Evolutionary conservation across 2,329 filamentous ascomycete species (phyloP).

Genomic region (Bipolaris sorokiniana): DNA sequence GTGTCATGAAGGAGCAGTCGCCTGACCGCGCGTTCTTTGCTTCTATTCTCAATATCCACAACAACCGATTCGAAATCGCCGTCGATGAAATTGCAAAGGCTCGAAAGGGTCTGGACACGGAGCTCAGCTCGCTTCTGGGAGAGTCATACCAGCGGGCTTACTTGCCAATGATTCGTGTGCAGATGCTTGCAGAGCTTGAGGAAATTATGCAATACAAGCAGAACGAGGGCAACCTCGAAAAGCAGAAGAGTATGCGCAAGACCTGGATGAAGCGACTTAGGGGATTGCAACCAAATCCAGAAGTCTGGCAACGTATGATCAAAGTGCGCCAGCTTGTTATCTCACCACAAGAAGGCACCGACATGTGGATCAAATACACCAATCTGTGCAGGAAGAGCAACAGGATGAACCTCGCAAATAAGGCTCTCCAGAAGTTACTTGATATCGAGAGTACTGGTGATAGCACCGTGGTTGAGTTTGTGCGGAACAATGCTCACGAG

Average conservation of each 20-base stretch:
- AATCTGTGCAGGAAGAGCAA: slow-evolving; percentile 97
- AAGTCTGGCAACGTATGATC: slow-evolving; percentile 98
- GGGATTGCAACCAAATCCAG: slow-evolving; percentile 94
- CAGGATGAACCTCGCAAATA: slow-evolving; percentile 91
- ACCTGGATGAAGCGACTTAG: slow-evolving; percentile 97
- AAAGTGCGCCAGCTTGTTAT: slow-evolving; percentile 93
- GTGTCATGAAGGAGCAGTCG: slow-evolving; percentile 90
- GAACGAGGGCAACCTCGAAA: slow-evolving; percentile 76
- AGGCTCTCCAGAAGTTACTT: slow-evolving; percentile 90
- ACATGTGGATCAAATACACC: slow-evolving; percentile 99
- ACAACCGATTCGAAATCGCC: slow-evolving; percentile 93
- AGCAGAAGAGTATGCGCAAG: slow-evolving; percentile 85
- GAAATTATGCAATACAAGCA: slow-evolving; percentile 99
- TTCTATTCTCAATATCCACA: slow-evolving; percentile 90
- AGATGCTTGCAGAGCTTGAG: slow-evolving; percentile 98
- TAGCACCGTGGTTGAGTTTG: slow-evolving; percentile 42
- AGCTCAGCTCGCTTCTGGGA: slow-evolving; percentile 93
- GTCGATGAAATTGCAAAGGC: slow-evolving; percentile 88
- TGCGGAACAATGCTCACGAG: slow-evolving; percentile 49
- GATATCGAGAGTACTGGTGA: slow-evolving; percentile 46
- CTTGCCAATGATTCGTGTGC: slow-evolving; percentile 94
- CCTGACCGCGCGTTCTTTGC: slow-evolving; percentile 98
- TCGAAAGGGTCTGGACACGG: slow-evolving; percentile 90
- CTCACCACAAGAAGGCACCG: slow-evolving; percentile 88
- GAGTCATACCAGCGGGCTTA: slow-evolving; percentile 99